These are phyloP conservation scores for Aureobasidium vineae DNA, from an alignment of 2,329 filamentous ascomycete species.

Conservation along the genomic window DNA sequence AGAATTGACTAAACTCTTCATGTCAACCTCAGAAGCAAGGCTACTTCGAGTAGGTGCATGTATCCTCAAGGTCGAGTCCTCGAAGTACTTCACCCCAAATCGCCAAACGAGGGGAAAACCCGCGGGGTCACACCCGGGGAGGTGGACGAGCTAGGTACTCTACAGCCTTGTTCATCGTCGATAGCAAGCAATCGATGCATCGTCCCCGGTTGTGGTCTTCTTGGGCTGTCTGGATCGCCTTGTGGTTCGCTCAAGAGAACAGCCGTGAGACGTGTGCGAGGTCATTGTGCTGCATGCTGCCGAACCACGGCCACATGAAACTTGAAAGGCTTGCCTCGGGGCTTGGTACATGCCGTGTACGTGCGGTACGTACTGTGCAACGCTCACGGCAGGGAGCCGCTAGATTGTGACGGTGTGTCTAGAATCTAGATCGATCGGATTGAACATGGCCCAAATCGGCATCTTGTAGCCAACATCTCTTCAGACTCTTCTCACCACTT, in stretches of 20 bases:
- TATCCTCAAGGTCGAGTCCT: neutral
- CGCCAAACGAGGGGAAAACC: conserved; percentile 3
- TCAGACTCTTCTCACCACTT: neutral
- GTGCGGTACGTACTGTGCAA: conserved; percentile 5
- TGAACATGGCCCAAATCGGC: conserved; percentile 2
- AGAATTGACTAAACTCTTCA: neutral
- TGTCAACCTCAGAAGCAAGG: neutral
- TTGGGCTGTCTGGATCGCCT: neutral
- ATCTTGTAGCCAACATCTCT: neutral
- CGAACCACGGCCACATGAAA: conserved; percentile 11
- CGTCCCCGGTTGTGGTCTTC: no score
- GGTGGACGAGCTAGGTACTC: neutral
- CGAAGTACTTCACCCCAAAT: neutral
- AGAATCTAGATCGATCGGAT: conserved; percentile 6
- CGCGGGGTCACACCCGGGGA: conserved; percentile 4
- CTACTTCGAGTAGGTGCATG: neutral
- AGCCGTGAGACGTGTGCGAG: neutral
- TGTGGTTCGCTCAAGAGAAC: neutral
- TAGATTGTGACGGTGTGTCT: conserved; percentile 1
- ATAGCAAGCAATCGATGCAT: neutral
- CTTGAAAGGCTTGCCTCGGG: conserved; percentile 1
- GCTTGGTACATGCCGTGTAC: conserved; percentile 15
- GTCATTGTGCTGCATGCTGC: conserved; percentile 20
- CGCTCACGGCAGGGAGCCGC: conserved; percentile 18
- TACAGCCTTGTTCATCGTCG: conserved; percentile 1